A percentile compares a stretch with the other conserved stretches of the same genome.
Evolutionary conservation across 257 asterid species (phyloP).

Genomic region (Echites panduratus): DNA sequence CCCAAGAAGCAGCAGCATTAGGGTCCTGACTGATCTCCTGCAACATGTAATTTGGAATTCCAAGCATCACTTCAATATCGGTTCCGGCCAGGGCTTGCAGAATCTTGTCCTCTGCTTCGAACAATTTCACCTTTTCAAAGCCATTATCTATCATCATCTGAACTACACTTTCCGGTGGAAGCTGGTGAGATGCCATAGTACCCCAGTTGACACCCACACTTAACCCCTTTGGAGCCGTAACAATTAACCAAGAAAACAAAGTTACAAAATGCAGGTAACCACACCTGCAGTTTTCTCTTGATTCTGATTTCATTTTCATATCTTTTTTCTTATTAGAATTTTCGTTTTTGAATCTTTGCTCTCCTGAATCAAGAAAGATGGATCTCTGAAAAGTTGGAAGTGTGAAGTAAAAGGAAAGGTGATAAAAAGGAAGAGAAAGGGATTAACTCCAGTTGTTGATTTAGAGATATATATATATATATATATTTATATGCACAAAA

Average conservation of each 20-base stretch:
- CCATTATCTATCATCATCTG: conserved; percentile 70
- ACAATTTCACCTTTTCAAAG: conserved; percentile 69
- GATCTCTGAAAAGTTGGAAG: conserved; percentile 13
- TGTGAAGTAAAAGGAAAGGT: conserved; percentile 1
- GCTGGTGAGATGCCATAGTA: conserved; percentile 64
- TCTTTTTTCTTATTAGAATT: not conserved
- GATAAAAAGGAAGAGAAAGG: conserved; percentile 10
- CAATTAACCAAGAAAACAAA: conserved; percentile 8
- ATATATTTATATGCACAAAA: not conserved
- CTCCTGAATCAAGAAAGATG: conserved; percentile 11
- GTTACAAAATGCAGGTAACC: not conserved
- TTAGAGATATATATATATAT: not conserved
- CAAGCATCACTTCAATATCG: conserved; percentile 71
- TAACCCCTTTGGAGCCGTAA: conserved; percentile 10
- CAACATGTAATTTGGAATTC: conserved; percentile 80
- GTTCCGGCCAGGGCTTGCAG: conserved; percentile 59
- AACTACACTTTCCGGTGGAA: conserved; percentile 56
- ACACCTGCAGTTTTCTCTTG: not conserved
- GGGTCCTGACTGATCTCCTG: conserved; percentile 58
- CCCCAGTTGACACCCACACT: conserved; percentile 94
- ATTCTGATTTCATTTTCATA: conserved; percentile 9
- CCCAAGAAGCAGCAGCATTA: conserved; percentile 67
- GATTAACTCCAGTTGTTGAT: not conserved
- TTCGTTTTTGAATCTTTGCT: not conserved
- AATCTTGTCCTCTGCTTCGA: conserved; percentile 69